Evolutionary conservation across 2,329 filamentous ascomycete genomes (phyloP), one percentile per base, ranked within the genome.

Genomic region (Lecanicillium sp.): DNA sequence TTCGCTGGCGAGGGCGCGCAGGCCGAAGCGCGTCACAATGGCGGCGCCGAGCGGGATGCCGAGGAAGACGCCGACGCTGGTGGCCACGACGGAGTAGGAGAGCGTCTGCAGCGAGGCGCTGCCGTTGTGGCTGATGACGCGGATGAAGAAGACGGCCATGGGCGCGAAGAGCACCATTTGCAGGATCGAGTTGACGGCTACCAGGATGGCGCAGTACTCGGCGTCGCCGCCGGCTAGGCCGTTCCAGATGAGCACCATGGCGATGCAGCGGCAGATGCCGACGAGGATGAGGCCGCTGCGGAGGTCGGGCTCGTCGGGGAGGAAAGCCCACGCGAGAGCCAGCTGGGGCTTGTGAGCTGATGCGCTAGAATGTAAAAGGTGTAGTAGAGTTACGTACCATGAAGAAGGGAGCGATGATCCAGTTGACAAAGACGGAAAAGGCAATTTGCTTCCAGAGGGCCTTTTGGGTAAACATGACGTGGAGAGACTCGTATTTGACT

Each of bases 41-140:
- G 85, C 84, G 0, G 81, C 83, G 3, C 67, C 84, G 1, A 90
- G 68, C 0, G 85, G 85, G 29, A 90, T 87, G 0, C 81, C 84
- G 4, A 90, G 68, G 51, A 89, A 90, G 3, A 84, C 81, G 0
- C 74, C 84, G 1, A 90, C 84, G 45, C 79, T 85, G 37, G 76
- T 79, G 7, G 85, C 83, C 3, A 84, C 82, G 3, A 69, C 66
- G 0, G 66, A 54, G 57, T 87, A 87, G 1, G 66, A 61, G 8
- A 68, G 45, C 37, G 52, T 48, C 4, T 50, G 42, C 1, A 36
- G 15, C 3, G 61, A 54, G 4, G 62, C 50, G 17, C 31, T 36
- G 19, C 17, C 14, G 11, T 59, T 56, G 33, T 62, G 58, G 49
- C 74, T 72, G 49, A 88, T 80, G 27, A 86, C 61, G 36, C 71